A percentile compares a stretch with the other conserved stretches of the same genome.
These are phyloP conservation scores for Ballota nigra DNA, from an alignment of 257 asterid genomes.

Conservation along the genomic window DNA sequence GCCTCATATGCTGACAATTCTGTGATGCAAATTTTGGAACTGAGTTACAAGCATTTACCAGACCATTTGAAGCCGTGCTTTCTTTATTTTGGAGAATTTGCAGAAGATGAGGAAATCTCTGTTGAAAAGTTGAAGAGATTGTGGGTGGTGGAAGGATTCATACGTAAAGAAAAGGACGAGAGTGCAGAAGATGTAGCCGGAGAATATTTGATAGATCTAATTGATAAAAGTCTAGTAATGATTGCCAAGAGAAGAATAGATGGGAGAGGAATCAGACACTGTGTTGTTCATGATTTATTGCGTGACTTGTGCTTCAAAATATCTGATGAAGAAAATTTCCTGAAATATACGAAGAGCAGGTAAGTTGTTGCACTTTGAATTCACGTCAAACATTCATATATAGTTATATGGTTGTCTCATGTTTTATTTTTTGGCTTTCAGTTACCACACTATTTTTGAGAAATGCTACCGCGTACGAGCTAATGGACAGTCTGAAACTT, in stretches of 20 bases:
- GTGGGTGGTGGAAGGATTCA: background rate
- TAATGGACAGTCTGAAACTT: background rate
- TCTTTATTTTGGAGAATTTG: background rate
- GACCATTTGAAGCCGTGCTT: background rate
- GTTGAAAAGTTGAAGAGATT: background rate
- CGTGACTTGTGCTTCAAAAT: too few relatives aligned
- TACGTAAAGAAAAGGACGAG: background rate
- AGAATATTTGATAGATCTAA: background rate
- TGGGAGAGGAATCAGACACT: too few relatives aligned
- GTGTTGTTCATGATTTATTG: too few relatives aligned
- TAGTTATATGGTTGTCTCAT: background rate
- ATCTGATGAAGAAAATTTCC: too few relatives aligned
- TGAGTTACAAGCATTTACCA: background rate
- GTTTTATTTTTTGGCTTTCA: background rate
- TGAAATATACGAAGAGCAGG: background rate
- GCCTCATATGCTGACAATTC: background rate
- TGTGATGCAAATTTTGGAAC: background rate
- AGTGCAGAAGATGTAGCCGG: background rate
- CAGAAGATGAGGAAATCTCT: background rate
- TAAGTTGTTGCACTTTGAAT: too few relatives aligned
- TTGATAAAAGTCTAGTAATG: too few relatives aligned
- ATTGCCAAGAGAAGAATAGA: too few relatives aligned
- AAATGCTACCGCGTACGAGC: background rate
- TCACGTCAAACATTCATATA: background rate
- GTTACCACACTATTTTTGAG: background rate